Conservation (phyloP, 768 basidiomycete species). For the Rhizopogon rudus region DNA sequence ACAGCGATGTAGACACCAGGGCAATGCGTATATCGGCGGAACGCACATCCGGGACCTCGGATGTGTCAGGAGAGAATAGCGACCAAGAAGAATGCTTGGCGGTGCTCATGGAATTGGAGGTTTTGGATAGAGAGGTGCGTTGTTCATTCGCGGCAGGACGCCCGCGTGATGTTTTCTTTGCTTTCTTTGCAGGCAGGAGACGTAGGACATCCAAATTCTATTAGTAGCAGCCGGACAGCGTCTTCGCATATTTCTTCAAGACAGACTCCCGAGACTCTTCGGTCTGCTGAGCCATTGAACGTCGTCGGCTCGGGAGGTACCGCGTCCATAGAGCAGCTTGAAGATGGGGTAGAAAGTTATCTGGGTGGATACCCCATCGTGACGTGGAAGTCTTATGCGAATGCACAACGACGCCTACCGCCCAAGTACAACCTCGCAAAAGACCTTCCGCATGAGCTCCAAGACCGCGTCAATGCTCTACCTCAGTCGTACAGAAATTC, state of each 20-base stretch:
- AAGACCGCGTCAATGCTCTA: conserved; percentile 62
- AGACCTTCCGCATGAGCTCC: conserved; percentile 58
- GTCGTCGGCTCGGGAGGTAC: background rate
- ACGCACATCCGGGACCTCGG: conserved; percentile 5
- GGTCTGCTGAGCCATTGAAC: background rate
- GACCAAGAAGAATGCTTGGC: background rate
- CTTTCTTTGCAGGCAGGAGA: background rate
- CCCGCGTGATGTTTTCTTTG: background rate
- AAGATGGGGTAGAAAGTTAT: background rate
- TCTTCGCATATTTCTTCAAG: conserved; percentile 1
- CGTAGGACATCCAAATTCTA: background rate
- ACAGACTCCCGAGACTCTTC: background rate
- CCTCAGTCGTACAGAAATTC: conserved; percentile 35
- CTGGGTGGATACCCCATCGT: conserved; percentile 9
- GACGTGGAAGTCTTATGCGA: conserved; percentile 18
- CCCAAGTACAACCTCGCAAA: conserved; percentile 29
- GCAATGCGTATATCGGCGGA: background rate
- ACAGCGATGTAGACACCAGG: background rate
- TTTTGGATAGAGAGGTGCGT: background rate
- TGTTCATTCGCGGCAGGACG: too few relatives aligned
- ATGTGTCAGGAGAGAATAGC: conserved; percentile 8
- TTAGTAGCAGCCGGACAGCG: background rate
- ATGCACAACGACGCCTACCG: conserved; percentile 9
- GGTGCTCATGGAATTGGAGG: background rate
- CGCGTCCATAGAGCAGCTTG: background rate